Evolutionary conservation across 1,284 basidiomycete species (phyloP).

Genomic region (Takashimella koratensis): DNA sequence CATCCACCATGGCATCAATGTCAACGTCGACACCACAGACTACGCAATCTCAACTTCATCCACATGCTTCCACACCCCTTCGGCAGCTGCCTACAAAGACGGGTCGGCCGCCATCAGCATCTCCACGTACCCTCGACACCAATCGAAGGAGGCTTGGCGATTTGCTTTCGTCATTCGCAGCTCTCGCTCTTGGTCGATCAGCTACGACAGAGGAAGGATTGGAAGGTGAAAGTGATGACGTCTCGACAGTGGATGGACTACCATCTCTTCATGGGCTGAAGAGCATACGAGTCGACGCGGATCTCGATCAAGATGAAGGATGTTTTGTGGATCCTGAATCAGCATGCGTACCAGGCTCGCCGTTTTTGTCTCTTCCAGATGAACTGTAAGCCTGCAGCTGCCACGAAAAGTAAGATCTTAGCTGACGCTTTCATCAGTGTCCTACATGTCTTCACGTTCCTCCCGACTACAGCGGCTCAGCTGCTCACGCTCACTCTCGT

Average conservation of each 20-base stretch:
- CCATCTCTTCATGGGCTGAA: no score
- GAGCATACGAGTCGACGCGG: no score
- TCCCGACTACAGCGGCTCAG: not conserved
- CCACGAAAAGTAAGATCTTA: no score
- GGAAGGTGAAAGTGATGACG: no score
- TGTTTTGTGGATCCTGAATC: not conserved
- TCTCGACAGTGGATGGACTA: no score
- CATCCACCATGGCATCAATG: no score
- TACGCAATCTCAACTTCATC: no score
- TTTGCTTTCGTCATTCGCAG: not conserved
- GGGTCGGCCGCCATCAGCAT: not conserved
- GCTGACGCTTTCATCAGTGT: not conserved
- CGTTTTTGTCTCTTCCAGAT: not conserved
- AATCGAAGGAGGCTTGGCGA: not conserved
- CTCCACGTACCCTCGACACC: not conserved
- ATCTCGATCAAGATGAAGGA: not conserved
- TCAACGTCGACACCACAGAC: no score
- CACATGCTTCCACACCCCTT: no score
- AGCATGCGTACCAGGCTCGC: no score
- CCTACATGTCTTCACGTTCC: not conserved
- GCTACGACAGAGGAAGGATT: no score
- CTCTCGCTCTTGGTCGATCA: not conserved
- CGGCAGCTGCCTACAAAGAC: not conserved
- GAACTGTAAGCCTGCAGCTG: not conserved
- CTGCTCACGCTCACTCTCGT: not conserved